Base-by-base conservation (phyloP, 2,329 filamentous ascomycete genomes). In the Nemania serpens region DNA sequence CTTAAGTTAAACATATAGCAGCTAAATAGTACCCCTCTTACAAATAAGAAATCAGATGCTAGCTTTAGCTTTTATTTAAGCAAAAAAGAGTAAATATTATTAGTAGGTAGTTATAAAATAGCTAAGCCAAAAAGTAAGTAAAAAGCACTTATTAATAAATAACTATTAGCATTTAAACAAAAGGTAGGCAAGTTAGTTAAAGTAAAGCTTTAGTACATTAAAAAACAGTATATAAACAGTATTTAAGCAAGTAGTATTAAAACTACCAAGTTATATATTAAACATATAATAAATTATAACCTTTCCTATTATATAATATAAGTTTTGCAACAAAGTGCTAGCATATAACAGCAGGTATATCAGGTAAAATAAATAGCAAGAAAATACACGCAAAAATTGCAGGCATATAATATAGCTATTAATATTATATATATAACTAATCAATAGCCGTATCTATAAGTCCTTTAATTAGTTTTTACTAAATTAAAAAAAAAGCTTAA, bases 351-450 rank as follows among this genome's bases (percentile, higher is more conserved):
- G 11, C 1, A 39, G 22, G 42, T 52, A 39, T 42, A 52, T 42
- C 10, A 42, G 25, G 20, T 22, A 39, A 25, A 37, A 37, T 39
- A 41, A n/a, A n/a, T n/a, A n/a, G 12, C 13, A 2, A 3, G 6
- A n/a, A n/a, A 41, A 18, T 39, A 52, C 10, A 25, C 11, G 33
- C 17, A 37, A 18, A 18, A 37, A 52, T 20, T 5, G 39, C 15
- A 52, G 18, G 2, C 39, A 36, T 22, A 36, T 18, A 37, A 52
- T 52, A 37, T 52, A 52, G 15, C 29, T 52, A 52, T 37, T 52
- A 37, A 37, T 37, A 39, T 37, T 52, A 52, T 52, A 36, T 9
- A 2, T 37, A 11, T 22, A 11, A 22, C 11, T 41, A 39, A 52
- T 34, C 34, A 49, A n/a, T n/a, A 49, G n/a, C 15, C 33, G n/a